Conservation (phyloP, 2,329 filamentous ascomycete species). For the Calonectria fujianensis region DNA sequence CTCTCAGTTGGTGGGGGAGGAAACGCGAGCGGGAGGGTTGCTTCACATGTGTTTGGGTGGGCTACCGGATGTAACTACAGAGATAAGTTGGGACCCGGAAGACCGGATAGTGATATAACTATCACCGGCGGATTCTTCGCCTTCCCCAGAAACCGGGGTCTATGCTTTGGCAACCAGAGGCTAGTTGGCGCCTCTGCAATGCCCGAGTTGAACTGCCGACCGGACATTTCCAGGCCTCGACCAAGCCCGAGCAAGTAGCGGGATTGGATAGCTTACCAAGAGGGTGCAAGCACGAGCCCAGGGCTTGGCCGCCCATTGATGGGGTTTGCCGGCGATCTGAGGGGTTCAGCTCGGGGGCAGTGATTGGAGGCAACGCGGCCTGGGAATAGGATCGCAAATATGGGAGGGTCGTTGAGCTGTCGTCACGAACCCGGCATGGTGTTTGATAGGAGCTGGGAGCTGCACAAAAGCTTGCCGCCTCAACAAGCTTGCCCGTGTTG, state of each 20-base stretch:
- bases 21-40: slow-evolving; percentile 3
- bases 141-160: slow-evolving; percentile 23
- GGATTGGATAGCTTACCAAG: slow-evolving; percentile 17
- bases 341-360: slow-evolving; percentile 27
- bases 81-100: slow-evolving; percentile 17
- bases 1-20: neutral
- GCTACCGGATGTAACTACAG: slow-evolving; percentile 33
- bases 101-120: slow-evolving; percentile 18
- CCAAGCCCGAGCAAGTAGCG: slow-evolving; percentile 7
- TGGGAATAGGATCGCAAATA: slow-evolving; percentile 24
- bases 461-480: slow-evolving; percentile 1
- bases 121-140: slow-evolving; percentile 11
- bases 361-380: slow-evolving; percentile 14
- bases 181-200: slow-evolving; percentile 5
- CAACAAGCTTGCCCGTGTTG: slow-evolving; percentile 27
- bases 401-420: slow-evolving; percentile 26
- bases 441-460: slow-evolving; percentile 18
- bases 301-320: slow-evolving; percentile 13
- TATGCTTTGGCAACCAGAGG: slow-evolving; percentile 6
- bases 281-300: slow-evolving; percentile 35
- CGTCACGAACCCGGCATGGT: slow-evolving; percentile 4
- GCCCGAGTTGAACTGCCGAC: slow-evolving; percentile 25
- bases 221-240: slow-evolving; percentile 27
- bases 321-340: slow-evolving; percentile 24
- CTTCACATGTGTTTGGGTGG: slow-evolving; percentile 30